Conservation (phyloP, 441 rosid species). For the Theobroma grandiflorum region DNA sequence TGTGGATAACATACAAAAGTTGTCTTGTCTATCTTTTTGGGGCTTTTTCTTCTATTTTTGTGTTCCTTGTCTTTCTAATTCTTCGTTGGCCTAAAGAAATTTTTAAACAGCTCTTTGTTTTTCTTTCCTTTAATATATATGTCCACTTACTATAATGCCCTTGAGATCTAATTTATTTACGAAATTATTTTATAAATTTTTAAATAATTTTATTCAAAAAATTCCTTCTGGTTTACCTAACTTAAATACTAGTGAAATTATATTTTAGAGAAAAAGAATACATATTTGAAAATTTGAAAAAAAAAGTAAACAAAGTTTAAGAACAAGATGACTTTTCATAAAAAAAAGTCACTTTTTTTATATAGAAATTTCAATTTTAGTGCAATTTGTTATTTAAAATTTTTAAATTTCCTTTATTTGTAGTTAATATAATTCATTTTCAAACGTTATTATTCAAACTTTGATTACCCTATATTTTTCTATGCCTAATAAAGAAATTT, state of each 20-base stretch:
- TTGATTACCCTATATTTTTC: too few relatives aligned
- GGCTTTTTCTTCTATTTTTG: background rate
- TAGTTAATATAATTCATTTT: too few relatives aligned
- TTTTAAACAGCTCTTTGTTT: background rate
- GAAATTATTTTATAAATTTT: background rate
- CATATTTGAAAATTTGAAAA: too few relatives aligned
- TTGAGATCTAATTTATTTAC: background rate
- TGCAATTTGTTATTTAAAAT: too few relatives aligned
- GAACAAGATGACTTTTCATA: too few relatives aligned
- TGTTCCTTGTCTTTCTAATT: background rate
- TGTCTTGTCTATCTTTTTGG: background rate
- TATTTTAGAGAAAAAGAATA: too few relatives aligned
- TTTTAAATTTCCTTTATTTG: too few relatives aligned
- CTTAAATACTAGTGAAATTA: background rate
- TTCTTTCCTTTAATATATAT: background rate
- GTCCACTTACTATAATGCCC: slow-evolving; percentile 23
- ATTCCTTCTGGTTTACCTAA: background rate
- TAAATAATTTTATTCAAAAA: background rate
- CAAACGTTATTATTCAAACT: too few relatives aligned
- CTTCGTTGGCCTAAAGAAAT: background rate
- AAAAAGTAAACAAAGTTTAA: too few relatives aligned
- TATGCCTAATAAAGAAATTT: too few relatives aligned
- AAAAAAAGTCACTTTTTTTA: too few relatives aligned
- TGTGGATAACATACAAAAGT: background rate
- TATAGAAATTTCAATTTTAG: too few relatives aligned